Conservation (phyloP, 2,329 filamentous ascomycete genomes). For the Orbilia brochopaga region DNA sequence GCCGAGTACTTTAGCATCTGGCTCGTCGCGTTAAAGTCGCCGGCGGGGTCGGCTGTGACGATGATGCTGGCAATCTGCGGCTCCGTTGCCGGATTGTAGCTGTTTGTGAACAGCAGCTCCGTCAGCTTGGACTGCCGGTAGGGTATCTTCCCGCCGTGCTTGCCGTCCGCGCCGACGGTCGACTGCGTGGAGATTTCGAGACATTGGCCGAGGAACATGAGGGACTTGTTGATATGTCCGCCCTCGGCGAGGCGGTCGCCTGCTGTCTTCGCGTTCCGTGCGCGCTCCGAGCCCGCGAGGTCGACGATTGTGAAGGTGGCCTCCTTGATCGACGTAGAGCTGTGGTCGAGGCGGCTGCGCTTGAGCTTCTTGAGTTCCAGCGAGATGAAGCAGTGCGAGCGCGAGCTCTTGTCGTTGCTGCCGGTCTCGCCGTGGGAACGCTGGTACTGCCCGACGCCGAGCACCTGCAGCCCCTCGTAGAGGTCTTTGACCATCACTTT, state of each 20-base stretch:
- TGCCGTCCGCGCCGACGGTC: constrained; percentile 3
- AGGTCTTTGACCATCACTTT: constrained; percentile 86
- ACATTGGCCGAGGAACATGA: constrained; percentile 98
- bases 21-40: constrained; percentile 95
- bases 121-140: constrained; percentile 86
- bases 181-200: constrained; percentile 79
- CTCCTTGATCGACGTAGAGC: constrained; percentile 59
- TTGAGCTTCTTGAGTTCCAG: constrained; percentile 49
- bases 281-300: constrained; percentile 89
- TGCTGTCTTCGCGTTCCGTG: constrained; percentile 89
- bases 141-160: constrained; percentile 62
- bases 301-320: constrained; percentile 88
- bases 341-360: constrained; percentile 69
- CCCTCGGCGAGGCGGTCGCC: constrained; percentile 92
- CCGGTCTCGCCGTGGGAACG: constrained; percentile 86
- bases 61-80: constrained; percentile 92
- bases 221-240: constrained; percentile 95
- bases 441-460: constrained; percentile 63
- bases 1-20: constrained; percentile 95
- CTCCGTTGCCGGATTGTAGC: constrained; percentile 70
- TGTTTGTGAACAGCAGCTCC: constrained; percentile 86
- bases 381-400: constrained; percentile 68
- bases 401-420: constrained; percentile 88
- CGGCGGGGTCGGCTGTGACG: constrained; percentile 88
- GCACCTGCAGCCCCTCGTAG: constrained; percentile 68